These are phyloP conservation scores for Gypsophila paniculata DNA, from an alignment of 179 eudicot species.

Conservation along the genomic window DNA sequence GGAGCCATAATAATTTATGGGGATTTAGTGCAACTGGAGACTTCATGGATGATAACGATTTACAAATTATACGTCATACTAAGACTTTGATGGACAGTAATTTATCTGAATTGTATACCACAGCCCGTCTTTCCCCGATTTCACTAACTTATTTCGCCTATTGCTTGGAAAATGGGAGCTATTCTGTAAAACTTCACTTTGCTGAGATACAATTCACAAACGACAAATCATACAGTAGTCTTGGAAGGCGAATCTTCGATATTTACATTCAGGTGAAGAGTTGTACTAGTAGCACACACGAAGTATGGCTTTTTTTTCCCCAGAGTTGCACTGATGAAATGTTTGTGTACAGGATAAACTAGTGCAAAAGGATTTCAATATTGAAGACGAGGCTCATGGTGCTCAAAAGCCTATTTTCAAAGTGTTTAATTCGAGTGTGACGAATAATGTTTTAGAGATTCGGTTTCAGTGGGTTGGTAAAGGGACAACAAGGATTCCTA, in stretches of 20 bases:
- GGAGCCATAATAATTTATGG: conserved; percentile 37
- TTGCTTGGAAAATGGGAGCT: conserved; percentile 38
- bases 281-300: neutral
- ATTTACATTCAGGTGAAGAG: conserved; percentile 46
- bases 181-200: conserved; percentile 37
- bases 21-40: conserved; percentile 73
- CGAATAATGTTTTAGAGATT: conserved; percentile 46
- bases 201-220: conserved; percentile 38
- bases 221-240: conserved; percentile 31
- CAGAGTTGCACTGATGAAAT: conserved; percentile 11
- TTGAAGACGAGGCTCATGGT: conserved; percentile 36
- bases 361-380: conserved; percentile 39
- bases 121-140: conserved; percentile 60
- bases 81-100: conserved; percentile 27
- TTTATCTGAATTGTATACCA: conserved; percentile 30
- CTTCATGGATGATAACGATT: conserved; percentile 61
- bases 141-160: conserved; percentile 46
- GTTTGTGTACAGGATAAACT: conserved; percentile 31
- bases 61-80: conserved; percentile 39
- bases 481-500: conserved; percentile 68
- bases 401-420: conserved; percentile 26
- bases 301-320: neutral
- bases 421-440: conserved; percentile 29
- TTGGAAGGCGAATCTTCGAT: conserved; percentile 43
- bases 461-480: conserved; percentile 64